A percentile compares a stretch with the other conserved stretches of the same genome.
phyloP scores from a whole-genome alignment of 164 flowering plant genomes.

The Magnolia changhungtana region DNA sequence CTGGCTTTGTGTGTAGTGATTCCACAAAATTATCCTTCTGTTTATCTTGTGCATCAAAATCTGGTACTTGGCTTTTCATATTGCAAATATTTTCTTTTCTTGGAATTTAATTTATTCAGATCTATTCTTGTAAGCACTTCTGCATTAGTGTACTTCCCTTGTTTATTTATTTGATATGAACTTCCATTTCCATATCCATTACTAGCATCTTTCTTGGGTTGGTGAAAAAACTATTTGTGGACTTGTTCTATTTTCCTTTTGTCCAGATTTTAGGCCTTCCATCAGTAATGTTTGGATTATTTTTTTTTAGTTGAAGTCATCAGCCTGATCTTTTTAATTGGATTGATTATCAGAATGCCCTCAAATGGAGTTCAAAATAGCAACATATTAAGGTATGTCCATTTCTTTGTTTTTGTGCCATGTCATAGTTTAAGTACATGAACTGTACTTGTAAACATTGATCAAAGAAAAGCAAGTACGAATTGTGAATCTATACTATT shows the following conservation, averaged over 20 bases:
- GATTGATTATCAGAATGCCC: conserved; percentile 36
- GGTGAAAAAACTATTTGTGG: background rate
- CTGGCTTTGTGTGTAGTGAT: too few relatives aligned
- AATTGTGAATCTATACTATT: too few relatives aligned
- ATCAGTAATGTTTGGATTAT: background rate
- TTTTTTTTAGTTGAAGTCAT: too few relatives aligned
- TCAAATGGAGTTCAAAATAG: conserved; percentile 51
- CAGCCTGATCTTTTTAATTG: conserved; percentile 6
- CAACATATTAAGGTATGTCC: conserved; percentile 66
- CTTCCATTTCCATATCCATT: background rate
- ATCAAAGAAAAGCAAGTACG: background rate
- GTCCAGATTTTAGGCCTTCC: background rate
- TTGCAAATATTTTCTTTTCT: too few relatives aligned
- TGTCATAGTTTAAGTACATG: background rate
- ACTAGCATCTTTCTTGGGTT: background rate
- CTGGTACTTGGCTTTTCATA: too few relatives aligned
- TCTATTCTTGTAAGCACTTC: too few relatives aligned
- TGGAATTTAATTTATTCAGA: too few relatives aligned
- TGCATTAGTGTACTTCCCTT: too few relatives aligned
- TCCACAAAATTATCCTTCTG: too few relatives aligned
- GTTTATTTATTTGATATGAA: background rate
- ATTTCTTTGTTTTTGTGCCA: background rate
- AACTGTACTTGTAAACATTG: background rate
- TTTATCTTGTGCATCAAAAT: too few relatives aligned
- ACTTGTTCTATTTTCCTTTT: background rate